These are phyloP conservation scores for Fusarium penzigii DNA, from an alignment of 2,329 filamentous ascomycete genomes.

Conservation along the genomic window DNA sequence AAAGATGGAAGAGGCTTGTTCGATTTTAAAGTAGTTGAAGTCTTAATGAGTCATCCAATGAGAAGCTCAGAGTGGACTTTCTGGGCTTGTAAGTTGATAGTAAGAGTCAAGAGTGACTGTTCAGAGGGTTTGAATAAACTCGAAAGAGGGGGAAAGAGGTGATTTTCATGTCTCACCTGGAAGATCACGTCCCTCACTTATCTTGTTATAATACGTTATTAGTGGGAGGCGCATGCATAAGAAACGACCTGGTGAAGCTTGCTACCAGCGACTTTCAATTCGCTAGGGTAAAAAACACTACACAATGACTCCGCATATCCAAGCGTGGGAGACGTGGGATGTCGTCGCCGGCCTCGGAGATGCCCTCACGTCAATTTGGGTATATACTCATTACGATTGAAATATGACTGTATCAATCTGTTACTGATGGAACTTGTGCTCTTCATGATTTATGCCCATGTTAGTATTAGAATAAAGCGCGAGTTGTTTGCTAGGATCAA, in stretches of 20 bases:
- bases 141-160: not conserved
- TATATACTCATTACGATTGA: not conserved
- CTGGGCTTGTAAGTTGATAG: not conserved
- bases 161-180: not conserved
- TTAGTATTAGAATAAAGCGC: too few species aligned
- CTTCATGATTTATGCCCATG: too few species aligned
- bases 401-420: not conserved
- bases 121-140: not conserved
- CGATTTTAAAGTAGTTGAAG: slow-evolving; percentile 8
- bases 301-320: slow-evolving; percentile 17
- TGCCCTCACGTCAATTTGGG: not conserved
- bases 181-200: not conserved
- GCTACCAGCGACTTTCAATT: slow-evolving; percentile 17
- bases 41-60: slow-evolving; percentile 26
- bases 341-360: slow-evolving; percentile 16
- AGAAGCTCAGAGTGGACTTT: slow-evolving; percentile 13
- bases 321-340: slow-evolving; percentile 10
- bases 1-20: slow-evolving; percentile 16
- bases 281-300: slow-evolving; percentile 7
- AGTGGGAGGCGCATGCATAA: slow-evolving; percentile 4
- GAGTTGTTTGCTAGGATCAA: not conserved
- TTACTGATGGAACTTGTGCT: too few species aligned
- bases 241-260: slow-evolving; percentile 7
- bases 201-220: slow-evolving; percentile 4
- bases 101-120: not conserved